Conservation (phyloP, 768 basidiomycete species). For the Russula emetica region DNA sequence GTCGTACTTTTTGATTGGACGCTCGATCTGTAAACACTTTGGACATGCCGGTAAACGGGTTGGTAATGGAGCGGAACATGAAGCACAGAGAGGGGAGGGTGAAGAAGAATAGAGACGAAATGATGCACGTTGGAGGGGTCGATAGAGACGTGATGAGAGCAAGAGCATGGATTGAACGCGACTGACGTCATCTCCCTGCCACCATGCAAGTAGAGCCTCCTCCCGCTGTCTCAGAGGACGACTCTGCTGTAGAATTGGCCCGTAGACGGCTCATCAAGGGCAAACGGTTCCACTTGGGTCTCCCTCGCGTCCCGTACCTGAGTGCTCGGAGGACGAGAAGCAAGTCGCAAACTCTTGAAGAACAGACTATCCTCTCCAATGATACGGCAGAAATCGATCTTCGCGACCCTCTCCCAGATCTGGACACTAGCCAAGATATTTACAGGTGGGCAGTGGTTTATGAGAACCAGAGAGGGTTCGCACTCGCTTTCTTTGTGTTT, state of each 20-base stretch:
- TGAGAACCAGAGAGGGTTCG: conserved; percentile 79
- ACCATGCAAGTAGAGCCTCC: conserved; percentile 19
- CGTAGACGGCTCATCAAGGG: conserved; percentile 9
- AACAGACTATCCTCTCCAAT: not conserved
- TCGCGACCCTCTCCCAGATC: conserved; percentile 4
- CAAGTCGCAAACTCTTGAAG: not conserved
- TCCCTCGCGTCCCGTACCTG: conserved; percentile 2
- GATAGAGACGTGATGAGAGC: not conserved
- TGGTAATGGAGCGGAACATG: conserved; percentile 56
- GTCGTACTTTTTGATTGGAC: conserved; percentile 46
- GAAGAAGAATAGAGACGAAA: not conserved
- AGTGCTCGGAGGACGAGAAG: not conserved
- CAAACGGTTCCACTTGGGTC: not conserved
- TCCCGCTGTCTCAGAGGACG: conserved; percentile 7
- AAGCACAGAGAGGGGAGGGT: conserved; percentile 44
- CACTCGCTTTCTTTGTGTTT: not conserved
- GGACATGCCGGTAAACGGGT: conserved; percentile 71
- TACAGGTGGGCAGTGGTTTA: conserved; percentile 78
- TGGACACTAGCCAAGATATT: conserved; percentile 40
- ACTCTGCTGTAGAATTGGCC: conserved; percentile 5
- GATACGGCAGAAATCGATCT: conserved; percentile 15
- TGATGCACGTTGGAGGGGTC: not conserved
- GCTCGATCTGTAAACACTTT: conserved; percentile 63
- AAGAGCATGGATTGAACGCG: not conserved
- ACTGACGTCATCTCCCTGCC: conserved; percentile 11